Evolutionary conservation across 176 grass and related monocot genomes (phyloP), one percentile per base, ranked within the genome.

Genomic region (Aegilops sharonensis): DNA sequence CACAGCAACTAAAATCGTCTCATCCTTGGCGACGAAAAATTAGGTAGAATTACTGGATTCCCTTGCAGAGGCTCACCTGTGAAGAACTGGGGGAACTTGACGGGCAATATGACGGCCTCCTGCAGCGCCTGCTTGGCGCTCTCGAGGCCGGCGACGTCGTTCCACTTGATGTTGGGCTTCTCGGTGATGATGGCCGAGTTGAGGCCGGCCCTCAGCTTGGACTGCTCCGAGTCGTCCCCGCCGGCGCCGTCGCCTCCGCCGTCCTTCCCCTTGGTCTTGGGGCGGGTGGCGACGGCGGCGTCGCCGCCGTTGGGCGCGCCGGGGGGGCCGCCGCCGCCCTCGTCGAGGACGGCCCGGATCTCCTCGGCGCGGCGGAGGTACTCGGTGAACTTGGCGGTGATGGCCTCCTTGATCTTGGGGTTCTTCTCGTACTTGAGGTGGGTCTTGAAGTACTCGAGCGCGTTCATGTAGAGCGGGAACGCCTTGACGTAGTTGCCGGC

Each of bases 401-500:
- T 99, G 34, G 94, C 97, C 80, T 99, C 97, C 81, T 88, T 93
- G 89, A 99, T 99, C 89, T 94, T 99, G 67, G 94, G 94, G 92
- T 99, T 99, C 88, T 99, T 99, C 90, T 99, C 97, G 94, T 99
- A 99, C 90, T 99, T 99, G 87, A 99, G 97, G 90, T 99, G 97
- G 20, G 94, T 97, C 61, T 89, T 92, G 90, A 99, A 99, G 90
- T 99, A 99, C 85, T 99, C 97, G 72, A 99, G 94, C 12, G 97
- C 97, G 92, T 99, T 93, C 97, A 99, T 99, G 83, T 99, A 99
- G 45, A 99, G 89, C 5, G 92, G 94, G 87, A 99, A 99, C 1
- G 97, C 97, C 88, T 99, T 99, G 63, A 97, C 89, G 35, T 99
- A 99, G 85, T 99, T 99, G 18, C 94, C 94, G 11, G 94, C 94